phyloP scores from a whole-genome alignment of 371 early-diverging fungal species.

The Entomophthora muscae region DNA sequence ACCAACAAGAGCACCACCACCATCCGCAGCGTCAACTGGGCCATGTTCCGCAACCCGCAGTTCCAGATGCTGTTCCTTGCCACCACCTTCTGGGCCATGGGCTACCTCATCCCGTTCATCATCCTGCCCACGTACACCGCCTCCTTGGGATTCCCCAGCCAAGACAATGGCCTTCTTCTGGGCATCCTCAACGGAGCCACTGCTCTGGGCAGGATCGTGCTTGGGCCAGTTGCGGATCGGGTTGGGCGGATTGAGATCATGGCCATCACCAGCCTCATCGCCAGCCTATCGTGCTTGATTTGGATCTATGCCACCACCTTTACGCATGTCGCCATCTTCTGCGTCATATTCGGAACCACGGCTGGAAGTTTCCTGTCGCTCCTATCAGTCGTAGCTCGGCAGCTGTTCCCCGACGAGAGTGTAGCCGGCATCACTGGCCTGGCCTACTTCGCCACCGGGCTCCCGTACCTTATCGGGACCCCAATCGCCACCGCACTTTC shows the following conservation, averaged over 20 bases:
- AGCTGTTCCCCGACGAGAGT: slow-evolving; percentile 18
- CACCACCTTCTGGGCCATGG: slow-evolving; percentile 14
- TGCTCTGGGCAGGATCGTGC: slow-evolving; percentile 27
- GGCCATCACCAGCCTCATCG: slow-evolving; percentile 21
- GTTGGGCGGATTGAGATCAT: slow-evolving; percentile 36
- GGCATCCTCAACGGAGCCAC: slow-evolving; percentile 33
- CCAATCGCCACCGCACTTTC: slow-evolving; percentile 24
- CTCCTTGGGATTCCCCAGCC: slow-evolving; percentile 14
- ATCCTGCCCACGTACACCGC: slow-evolving; percentile 19
- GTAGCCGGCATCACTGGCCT: slow-evolving; percentile 18
- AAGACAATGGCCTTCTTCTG: slow-evolving; percentile 24
- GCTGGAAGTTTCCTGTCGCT: slow-evolving; percentile 25
- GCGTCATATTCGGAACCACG: slow-evolving; percentile 25
- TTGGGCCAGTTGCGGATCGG: slow-evolving; percentile 26
- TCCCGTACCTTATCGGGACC: slow-evolving; percentile 18
- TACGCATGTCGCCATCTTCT: slow-evolving; percentile 24
- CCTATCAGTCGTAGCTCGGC: slow-evolving; percentile 23
- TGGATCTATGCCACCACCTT: slow-evolving; percentile 36
- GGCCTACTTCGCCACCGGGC: slow-evolving; percentile 16
- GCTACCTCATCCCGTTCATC: slow-evolving; percentile 18
- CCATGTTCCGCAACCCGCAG: slow-evolving; percentile 16
- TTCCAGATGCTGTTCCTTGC: slow-evolving; percentile 15
- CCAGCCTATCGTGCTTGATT: slow-evolving; percentile 25
- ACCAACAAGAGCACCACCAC: background rate
- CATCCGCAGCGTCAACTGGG: slow-evolving; percentile 6